Evolutionary conservation across 805 yeast genomes (phyloP).

Genomic region (Suhomyces emberorum): DNA sequence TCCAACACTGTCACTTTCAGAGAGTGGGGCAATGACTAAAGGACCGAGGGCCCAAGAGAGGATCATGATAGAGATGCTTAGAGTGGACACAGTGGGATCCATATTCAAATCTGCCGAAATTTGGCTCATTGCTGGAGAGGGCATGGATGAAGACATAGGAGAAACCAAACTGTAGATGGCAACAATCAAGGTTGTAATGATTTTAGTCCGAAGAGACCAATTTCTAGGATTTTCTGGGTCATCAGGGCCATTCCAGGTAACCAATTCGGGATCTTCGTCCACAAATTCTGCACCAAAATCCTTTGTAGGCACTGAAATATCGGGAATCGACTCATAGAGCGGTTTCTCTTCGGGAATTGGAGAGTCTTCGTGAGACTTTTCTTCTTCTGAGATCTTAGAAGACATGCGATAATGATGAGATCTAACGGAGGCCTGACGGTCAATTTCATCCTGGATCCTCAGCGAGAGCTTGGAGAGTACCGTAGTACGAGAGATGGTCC

Average conservation of each 20-base stretch:
- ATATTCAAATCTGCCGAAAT: constrained; percentile 30
- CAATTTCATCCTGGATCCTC: constrained; percentile 2
- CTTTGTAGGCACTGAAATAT: constrained; percentile 21
- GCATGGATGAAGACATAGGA: constrained; percentile 41
- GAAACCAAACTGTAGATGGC: constrained; percentile 36
- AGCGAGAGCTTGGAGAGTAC: constrained; percentile 15
- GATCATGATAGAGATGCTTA: constrained; percentile 35
- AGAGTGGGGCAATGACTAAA: constrained; percentile 36
- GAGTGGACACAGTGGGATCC: constrained; percentile 22
- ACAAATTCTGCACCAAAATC: constrained; percentile 32
- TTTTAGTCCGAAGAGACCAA: constrained; percentile 25
- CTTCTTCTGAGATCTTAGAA: too few relatives aligned
- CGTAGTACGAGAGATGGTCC: constrained; percentile 28
- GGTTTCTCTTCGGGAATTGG: too few relatives aligned
- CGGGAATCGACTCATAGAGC: constrained; percentile 17
- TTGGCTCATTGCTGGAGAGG: constrained; percentile 33
- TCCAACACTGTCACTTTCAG: constrained; percentile 36
- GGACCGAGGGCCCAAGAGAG: constrained; percentile 43
- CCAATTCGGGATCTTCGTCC: constrained; percentile 35
- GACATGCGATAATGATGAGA: too few relatives aligned
- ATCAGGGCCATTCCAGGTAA: constrained; percentile 31
- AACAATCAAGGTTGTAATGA: constrained; percentile 23
- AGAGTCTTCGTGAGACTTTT: too few relatives aligned
- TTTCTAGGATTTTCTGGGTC: constrained; percentile 36
- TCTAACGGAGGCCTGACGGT: background rate